Percentiles rank a stretch among this genome's conserved stretches.
These are phyloP conservation scores for Euphorbia tirucalli DNA, from an alignment of 345 rosid species.

Conservation along the genomic window DNA sequence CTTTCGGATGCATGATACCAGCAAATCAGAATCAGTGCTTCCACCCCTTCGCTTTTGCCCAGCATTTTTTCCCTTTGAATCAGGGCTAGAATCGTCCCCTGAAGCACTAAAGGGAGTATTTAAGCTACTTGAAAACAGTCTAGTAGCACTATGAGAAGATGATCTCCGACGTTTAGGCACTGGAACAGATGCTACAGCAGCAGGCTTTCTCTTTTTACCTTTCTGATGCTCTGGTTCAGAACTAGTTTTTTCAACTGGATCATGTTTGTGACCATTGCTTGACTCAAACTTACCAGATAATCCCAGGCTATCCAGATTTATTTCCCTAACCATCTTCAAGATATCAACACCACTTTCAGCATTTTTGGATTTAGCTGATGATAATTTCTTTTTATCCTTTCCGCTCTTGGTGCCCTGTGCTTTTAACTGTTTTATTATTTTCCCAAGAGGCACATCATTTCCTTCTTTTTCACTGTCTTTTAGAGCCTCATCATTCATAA, in stretches of 20 bases:
- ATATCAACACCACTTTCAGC: slow-evolving; percentile 74
- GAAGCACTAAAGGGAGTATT: slow-evolving; percentile 35
- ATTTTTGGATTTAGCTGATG: slow-evolving; percentile 43
- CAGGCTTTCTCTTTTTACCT: slow-evolving; percentile 50
- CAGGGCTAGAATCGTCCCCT: slow-evolving; percentile 33
- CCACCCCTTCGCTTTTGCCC: slow-evolving; percentile 24
- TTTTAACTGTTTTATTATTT: slow-evolving; percentile 67
- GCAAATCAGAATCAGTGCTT: slow-evolving; percentile 35
- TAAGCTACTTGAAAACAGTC: slow-evolving; percentile 42
- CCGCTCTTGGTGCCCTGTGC: slow-evolving; percentile 61
- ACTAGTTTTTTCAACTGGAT: slow-evolving; percentile 40
- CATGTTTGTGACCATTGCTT: slow-evolving; percentile 72
- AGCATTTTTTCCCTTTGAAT: slow-evolving; percentile 39
- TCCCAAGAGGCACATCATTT: slow-evolving; percentile 72
- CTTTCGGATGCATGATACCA: slow-evolving; percentile 40
- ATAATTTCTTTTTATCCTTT: slow-evolving; percentile 49
- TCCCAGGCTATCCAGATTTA: slow-evolving; percentile 66
- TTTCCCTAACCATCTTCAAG: slow-evolving; percentile 89
- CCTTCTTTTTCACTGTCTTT: slow-evolving; percentile 67
- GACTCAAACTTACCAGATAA: slow-evolving; percentile 58
- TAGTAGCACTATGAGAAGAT: slow-evolving; percentile 52
- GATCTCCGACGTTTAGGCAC: slow-evolving; percentile 86
- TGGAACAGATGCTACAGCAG: slow-evolving; percentile 47
- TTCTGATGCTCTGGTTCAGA: slow-evolving; percentile 42
- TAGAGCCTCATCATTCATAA: slow-evolving; percentile 40